Evolutionary conservation across 176 grass and related monocot genomes (phyloP), one percentile per base, ranked within the genome.

Genomic region (Panicum miliaceum): DNA sequence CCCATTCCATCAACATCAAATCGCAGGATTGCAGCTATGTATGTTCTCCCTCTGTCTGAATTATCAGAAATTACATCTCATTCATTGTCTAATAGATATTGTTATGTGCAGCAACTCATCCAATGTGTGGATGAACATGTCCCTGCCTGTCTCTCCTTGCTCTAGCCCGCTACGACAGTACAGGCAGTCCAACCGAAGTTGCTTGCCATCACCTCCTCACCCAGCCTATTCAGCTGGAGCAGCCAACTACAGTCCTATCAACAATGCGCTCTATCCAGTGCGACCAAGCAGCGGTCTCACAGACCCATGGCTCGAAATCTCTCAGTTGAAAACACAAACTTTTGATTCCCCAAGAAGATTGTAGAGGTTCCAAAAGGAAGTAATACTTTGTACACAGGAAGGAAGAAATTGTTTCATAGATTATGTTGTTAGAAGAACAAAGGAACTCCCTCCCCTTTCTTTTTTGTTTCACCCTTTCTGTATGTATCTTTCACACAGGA

Each of bases 201-300:
- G 96, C 75, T 75, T 98, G 73, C 93, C 93, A 12, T 98, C 96
- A 16, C 93, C 93, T 35, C 93, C 96, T 87, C 93, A 98, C 81
- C 89, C 93, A 62, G 90, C 90, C 13, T 98, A 86, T 80, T 98
- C 92, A 71, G 91, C 93, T 22, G 91, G 91, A 87, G 96, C 93
- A 90, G 79, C 86, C 34, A 95, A 90, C 90, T 90, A 93, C 67
- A 93, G 93, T 59, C 89, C 91, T 71, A 88, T 95, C 87, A 98
- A 95, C 78, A 62, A 78, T 41, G 52, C 89, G 14, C 89, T 92
- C 25, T 98, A 93, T 65, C 89, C 91, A 13, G 84, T 22, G 3
- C 82, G 91, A 67, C 57, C 81, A 84, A 70, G 85, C 82, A 86
- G 54, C 54, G 47, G 67, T 69, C 57, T 85, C 47, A 70, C 75